phyloP scores from a whole-genome alignment of 2,329 filamentous ascomycete genomes.

The Trichophyton schoenleinii region DNA sequence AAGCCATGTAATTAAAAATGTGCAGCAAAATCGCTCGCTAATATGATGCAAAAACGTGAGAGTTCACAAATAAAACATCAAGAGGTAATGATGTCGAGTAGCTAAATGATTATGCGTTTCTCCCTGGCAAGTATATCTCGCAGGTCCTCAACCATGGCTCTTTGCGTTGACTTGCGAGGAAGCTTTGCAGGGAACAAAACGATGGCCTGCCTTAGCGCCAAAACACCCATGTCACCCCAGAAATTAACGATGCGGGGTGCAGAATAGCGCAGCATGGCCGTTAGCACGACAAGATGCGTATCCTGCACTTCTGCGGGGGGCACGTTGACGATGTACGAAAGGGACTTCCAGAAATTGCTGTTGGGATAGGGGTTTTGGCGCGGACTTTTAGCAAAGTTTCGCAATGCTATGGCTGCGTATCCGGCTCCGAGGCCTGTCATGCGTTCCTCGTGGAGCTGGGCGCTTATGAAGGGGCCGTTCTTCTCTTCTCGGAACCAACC shows the following conservation, averaged over 20 bases:
- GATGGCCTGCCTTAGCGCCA: slow-evolving; percentile 55
- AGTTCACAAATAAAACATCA: not conserved
- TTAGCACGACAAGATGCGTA: slow-evolving; percentile 59
- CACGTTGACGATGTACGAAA: slow-evolving; percentile 66
- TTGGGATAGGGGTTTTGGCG: slow-evolving; percentile 65
- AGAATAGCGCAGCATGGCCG: slow-evolving; percentile 59
- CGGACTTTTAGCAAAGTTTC: slow-evolving; percentile 62
- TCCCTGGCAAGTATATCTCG: slow-evolving; percentile 27
- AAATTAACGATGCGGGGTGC: slow-evolving; percentile 65
- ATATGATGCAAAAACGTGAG: too few relatives aligned
- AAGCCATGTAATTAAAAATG: too few relatives aligned
- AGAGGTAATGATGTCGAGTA: not conserved
- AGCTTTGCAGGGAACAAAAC: slow-evolving; percentile 53
- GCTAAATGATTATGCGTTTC: slow-evolving; percentile 27
- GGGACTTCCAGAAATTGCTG: slow-evolving; percentile 66
- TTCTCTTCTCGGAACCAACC: slow-evolving; percentile 55
- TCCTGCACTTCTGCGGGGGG: slow-evolving; percentile 55
- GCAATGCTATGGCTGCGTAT: slow-evolving; percentile 68
- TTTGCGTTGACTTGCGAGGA: slow-evolving; percentile 25
- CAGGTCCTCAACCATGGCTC: slow-evolving; percentile 28
- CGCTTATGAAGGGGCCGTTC: slow-evolving; percentile 47
- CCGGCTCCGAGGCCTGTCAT: slow-evolving; percentile 77
- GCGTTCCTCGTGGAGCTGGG: slow-evolving; percentile 64
- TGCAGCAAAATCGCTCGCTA: too few relatives aligned
- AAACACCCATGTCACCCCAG: slow-evolving; percentile 66